A percentile compares a stretch with the other conserved stretches of the same genome.
Conservation (phyloP, 1,284 basidiomycete species). For the Stygiomarasmius scandens region DNA sequence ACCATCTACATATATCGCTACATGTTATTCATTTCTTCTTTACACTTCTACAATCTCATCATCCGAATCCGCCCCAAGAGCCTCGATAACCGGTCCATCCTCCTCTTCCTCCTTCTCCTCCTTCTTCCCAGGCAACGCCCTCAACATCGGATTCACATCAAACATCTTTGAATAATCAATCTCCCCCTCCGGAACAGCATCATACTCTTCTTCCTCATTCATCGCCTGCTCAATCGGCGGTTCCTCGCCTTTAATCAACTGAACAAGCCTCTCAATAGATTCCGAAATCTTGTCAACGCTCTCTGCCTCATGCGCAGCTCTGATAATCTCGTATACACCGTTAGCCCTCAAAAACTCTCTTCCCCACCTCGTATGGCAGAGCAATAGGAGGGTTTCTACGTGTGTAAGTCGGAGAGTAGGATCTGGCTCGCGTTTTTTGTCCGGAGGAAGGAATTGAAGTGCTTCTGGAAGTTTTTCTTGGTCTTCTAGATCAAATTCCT, state of each 20-base stretch:
- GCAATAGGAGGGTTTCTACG: conserved; percentile 86
- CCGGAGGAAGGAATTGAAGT: conserved; percentile 86
- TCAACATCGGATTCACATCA: conserved; percentile 16
- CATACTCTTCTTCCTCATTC: conserved; percentile 56
- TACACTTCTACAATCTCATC: conserved; percentile 58
- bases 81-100: conserved; percentile 28
- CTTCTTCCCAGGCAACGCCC: conserved; percentile 10
- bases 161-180: neutral
- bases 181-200: conserved; percentile 10
- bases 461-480: conserved; percentile 86
- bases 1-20: neutral
- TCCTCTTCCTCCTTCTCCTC: conserved; percentile 23
- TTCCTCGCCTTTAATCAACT: conserved; percentile 74
- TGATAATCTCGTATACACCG: conserved; percentile 81
- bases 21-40: neutral
- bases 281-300: conserved; percentile 75
- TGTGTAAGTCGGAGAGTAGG: conserved; percentile 80
- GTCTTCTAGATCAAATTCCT: conserved; percentile 93
- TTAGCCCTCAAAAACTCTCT: conserved; percentile 79
- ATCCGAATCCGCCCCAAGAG: conserved; percentile 36
- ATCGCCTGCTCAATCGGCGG: conserved; percentile 27
- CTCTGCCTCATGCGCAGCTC: conserved; percentile 82
- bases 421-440: conserved; percentile 87
- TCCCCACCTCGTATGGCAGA: conserved; percentile 89
- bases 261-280: conserved; percentile 74